These are phyloP conservation scores for Camelina sativa DNA, from an alignment of 345 rosid species.

Conservation along the genomic window DNA sequence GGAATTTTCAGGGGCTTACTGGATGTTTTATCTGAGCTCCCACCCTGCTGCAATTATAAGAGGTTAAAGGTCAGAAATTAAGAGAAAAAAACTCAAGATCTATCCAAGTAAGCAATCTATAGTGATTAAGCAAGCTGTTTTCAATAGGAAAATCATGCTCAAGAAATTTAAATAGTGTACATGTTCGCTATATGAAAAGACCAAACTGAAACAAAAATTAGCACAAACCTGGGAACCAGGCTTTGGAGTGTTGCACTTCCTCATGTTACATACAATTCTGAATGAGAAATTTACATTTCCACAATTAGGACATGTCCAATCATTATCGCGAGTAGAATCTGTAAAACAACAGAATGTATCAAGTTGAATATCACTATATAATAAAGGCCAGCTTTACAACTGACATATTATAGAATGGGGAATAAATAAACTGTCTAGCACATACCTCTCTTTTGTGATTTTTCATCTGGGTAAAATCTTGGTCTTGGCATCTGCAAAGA, in stretches of 20 bases:
- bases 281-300: conserved; percentile 97
- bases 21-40: conserved; percentile 73
- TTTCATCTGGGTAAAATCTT: conserved; percentile 80
- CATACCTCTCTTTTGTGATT: conserved; percentile 64
- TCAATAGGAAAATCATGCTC: neutral
- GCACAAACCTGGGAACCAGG: conserved; percentile 91
- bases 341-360: neutral
- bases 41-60: conserved; percentile 58
- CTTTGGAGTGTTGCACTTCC: conserved; percentile 97
- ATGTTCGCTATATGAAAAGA: neutral
- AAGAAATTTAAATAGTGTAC: neutral
- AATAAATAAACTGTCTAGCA: neutral
- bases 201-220: conserved; percentile 19
- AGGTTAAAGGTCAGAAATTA: conserved; percentile 12
- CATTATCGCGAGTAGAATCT: conserved; percentile 91
- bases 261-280: conserved; percentile 95
- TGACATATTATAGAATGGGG: neutral
- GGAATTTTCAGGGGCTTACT: conserved; percentile 59
- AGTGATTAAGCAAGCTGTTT: conserved; percentile 5
- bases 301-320: conserved; percentile 98
- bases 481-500: conserved; percentile 82
- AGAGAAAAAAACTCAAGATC: neutral
- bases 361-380: conserved; percentile 13
- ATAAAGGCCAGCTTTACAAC: conserved; percentile 10
- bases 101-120: conserved; percentile 2